phyloP scores from a whole-genome alignment of 164 flowering plant species.

The Sedum album region DNA sequence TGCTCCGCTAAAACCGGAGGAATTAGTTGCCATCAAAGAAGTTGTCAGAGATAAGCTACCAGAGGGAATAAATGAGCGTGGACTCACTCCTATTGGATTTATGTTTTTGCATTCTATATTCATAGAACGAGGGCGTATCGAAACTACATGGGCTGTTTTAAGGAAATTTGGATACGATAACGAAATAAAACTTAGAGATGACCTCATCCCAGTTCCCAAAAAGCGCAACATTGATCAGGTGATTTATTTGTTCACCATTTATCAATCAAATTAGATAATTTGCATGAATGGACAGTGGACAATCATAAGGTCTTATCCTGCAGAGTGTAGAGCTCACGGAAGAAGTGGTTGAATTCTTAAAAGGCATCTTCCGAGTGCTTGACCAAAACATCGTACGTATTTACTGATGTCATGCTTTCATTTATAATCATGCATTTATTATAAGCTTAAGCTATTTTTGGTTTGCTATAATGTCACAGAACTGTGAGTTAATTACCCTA shows the following conservation, averaged over 20 bases:
- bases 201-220: not conserved
- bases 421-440: no score
- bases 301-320: conserved; percentile 15
- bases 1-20: not conserved
- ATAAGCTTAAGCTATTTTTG: no score
- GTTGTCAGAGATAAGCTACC: not conserved
- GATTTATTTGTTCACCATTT: no score
- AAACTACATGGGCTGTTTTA: not conserved
- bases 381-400: conserved; percentile 49
- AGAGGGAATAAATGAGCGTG: not conserved
- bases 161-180: conserved; percentile 87
- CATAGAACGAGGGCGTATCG: not conserved
- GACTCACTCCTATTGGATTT: not conserved
- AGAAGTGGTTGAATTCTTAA: conserved; percentile 66
- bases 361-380: conserved; percentile 24
- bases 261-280: no score
- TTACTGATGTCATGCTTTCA: conserved; percentile 17
- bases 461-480: no score
- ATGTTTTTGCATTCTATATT: not conserved
- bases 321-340: conserved; percentile 83
- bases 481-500: no score
- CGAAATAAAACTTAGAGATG: conserved; percentile 23
- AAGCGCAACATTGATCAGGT: not conserved
- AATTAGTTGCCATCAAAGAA: not conserved
- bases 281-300: not conserved